Percentiles rank a stretch among this genome's conserved stretches.
phyloP scores from a whole-genome alignment of 257 asterid genomes.

The Prunella vulgaris region DNA sequence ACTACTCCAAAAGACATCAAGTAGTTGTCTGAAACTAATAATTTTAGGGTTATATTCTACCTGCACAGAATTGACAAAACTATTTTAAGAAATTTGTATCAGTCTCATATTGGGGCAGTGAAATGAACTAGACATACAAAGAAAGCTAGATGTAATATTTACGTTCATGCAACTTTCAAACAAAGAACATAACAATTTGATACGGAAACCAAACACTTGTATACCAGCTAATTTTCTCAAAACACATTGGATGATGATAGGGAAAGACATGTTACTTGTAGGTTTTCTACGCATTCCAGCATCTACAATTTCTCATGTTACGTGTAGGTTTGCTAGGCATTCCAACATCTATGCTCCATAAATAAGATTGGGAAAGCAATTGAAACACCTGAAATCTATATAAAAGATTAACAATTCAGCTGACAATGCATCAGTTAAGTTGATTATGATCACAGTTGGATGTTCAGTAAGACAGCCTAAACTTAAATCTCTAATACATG shows the following conservation, averaged over 20 bases:
- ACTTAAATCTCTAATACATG: background rate
- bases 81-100: constrained; percentile 7
- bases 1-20: constrained; percentile 85
- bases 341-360: background rate
- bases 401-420: background rate
- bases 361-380: background rate
- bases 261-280: background rate
- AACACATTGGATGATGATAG: background rate
- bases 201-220: background rate
- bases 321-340: background rate
- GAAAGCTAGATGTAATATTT: constrained; percentile 7
- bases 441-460: background rate
- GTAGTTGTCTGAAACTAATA: constrained; percentile 62
- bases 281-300: background rate
- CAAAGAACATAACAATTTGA: background rate
- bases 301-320: background rate
- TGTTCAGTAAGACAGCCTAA: background rate
- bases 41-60: constrained; percentile 72
- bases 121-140: background rate
- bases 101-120: background rate
- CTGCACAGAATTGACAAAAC: constrained; percentile 39
- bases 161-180: background rate
- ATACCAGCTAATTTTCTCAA: constrained; percentile 4
- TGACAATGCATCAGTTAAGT: background rate
- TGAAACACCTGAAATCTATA: background rate